A percentile compares a stretch with the other conserved stretches of the same genome.
Conservation (phyloP, 2,329 filamentous ascomycete genomes). For the Rhexocercosporidium sp. region DNA sequence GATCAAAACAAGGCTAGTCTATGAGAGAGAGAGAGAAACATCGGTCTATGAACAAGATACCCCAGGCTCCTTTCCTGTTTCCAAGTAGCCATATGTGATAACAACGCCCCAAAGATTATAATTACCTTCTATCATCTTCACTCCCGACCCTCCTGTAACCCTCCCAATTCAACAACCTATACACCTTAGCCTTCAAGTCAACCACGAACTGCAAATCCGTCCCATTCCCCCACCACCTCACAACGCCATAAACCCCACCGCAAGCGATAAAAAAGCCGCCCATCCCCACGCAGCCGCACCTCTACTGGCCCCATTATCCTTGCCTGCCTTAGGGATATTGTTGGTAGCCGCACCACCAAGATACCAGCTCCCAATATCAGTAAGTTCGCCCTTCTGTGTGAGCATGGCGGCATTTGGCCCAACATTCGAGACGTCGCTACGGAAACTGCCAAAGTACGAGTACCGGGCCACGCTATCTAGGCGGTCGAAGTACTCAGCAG, state of each 20-base stretch:
- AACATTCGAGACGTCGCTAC: slow-evolving; percentile 72
- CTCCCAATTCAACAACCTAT: not conserved
- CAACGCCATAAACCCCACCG: slow-evolving; percentile 9
- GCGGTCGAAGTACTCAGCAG: slow-evolving; percentile 69
- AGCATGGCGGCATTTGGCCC: slow-evolving; percentile 76
- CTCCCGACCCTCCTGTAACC: not conserved
- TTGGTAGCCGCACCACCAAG: slow-evolving; percentile 57
- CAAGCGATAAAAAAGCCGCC: slow-evolving; percentile 12
- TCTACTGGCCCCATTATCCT: not conserved
- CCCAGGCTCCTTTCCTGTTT: not conserved
- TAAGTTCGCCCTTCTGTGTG: slow-evolving; percentile 69
- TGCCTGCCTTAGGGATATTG: slow-evolving; percentile 28
- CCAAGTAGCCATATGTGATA: not conserved
- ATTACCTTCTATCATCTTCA: not conserved
- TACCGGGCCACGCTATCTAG: slow-evolving; percentile 68
- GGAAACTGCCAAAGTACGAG: slow-evolving; percentile 69
- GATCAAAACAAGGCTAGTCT: not conserved
- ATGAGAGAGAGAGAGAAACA: not conserved
- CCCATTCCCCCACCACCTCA: not conserved
- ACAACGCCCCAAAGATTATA: not conserved
- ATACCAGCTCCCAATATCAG: slow-evolving; percentile 80
- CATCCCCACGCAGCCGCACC: not conserved
- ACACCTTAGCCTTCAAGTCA: not conserved
- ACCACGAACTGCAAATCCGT: not conserved
- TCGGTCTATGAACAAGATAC: not conserved